Percentiles rank a stretch among this genome's conserved stretches.
Conservation (phyloP, 1,139 yeast species). For the Blastobotrys ciferrii region DNA sequence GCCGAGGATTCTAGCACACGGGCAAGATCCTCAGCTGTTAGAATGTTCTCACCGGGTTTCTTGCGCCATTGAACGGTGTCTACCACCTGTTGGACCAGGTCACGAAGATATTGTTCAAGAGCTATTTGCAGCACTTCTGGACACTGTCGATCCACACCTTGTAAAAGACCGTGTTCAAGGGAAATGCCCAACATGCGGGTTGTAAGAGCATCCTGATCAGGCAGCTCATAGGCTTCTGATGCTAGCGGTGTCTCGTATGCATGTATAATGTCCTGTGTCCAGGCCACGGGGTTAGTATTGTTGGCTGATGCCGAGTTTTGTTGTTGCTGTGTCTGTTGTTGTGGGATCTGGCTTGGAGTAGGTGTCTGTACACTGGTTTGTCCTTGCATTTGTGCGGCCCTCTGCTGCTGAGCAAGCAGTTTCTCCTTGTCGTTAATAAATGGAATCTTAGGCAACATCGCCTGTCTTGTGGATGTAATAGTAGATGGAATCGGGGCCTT, state of each 20-base stretch:
- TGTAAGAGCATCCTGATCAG: conserved; percentile 70
- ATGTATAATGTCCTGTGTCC: conserved; percentile 92
- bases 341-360: conserved; percentile 8
- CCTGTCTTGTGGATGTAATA: conserved; percentile 77
- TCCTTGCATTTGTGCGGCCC: conserved; percentile 31
- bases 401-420: conserved; percentile 40
- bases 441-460: conserved; percentile 85
- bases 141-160: conserved; percentile 68
- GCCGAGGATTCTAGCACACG: conserved; percentile 34
- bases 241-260: conserved; percentile 86
- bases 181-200: conserved; percentile 78
- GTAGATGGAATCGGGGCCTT: conserved; percentile 68
- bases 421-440: conserved; percentile 50
- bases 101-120: conserved; percentile 73
- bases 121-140: conserved; percentile 78
- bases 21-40: conserved; percentile 36
- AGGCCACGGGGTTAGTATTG: conserved; percentile 53
- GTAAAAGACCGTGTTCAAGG: conserved; percentile 89
- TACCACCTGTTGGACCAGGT: conserved; percentile 65
- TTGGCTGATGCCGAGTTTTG: conserved; percentile 9
- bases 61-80: conserved; percentile 21
- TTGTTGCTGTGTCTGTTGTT: conserved; percentile 9
- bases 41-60: conserved; percentile 25
- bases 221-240: conserved; percentile 75
- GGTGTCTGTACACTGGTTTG: conserved; percentile 7